Evolutionary conservation across 2,329 filamentous ascomycete genomes (phyloP), one percentile per base, ranked within the genome.

Genomic region (Fulvia fulva): DNA sequence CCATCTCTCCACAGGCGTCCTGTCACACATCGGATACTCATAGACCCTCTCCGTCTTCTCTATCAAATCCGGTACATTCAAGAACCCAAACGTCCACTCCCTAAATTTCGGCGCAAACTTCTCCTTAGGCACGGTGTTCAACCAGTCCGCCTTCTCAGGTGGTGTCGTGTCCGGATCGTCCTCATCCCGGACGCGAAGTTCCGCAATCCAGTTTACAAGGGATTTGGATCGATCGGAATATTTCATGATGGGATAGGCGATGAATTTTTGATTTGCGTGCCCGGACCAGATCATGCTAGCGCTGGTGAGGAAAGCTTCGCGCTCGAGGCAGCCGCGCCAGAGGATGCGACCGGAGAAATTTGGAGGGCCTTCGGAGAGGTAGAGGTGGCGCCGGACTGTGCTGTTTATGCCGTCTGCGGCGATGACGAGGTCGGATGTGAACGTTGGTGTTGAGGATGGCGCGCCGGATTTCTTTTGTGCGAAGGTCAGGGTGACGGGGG

Each of bases 21-120:
- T 71, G 58, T 78, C 76, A 55, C 75, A 76, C 77, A 79, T 79
- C 25, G 77, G 76, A 54, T 77, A 79, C 61, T 79, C 77, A 51
- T 73, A 77, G 0, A 78, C 74, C 44, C 72, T 75, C 5, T 75
- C 72, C 3, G 76, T 78, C 43, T 66, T 68, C 26, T 72, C 69
- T 53, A 79, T 77, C 58, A 79, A 58, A 14, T 78, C 74, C 9
- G 72, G 71, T 65, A 78, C 76, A 37, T 71, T 69, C 45, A 79
- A 62, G 11, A 75, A 76, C 3, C 76, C 76, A 56, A 76, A 78
- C 12, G 67, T 71, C 76, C 76, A 78, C 1, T 65, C 68, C 45
- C 71, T 68, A 55, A 79, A 78, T 0, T 73, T 72, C 0, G 69
- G 70, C 3, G 70, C 72, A 59, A 79, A 79, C 4, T 71, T 63